Evolutionary conservation across 306 rosid species (phyloP), one percentile per base, ranked within the genome.

Genomic region (Acacia confusa): DNA sequence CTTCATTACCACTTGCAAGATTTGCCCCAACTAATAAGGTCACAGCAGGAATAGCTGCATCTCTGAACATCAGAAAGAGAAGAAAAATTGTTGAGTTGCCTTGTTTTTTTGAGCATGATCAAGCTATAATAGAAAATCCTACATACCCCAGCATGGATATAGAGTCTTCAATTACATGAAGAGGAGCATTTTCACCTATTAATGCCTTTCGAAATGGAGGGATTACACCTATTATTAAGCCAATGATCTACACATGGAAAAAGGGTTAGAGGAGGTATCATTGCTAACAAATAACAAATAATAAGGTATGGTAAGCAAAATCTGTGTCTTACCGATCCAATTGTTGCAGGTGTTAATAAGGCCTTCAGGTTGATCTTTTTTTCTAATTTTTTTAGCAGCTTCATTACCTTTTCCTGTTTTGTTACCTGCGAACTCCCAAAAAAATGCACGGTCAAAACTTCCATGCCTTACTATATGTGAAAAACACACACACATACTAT

Each of bases 21-120:
- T 87, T 84, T 72, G 85, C 88, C 57, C 90, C 90, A 4, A 84
- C 71, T 41, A 87, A 47, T 72, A 87, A 43, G 16, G 86, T 87
- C 34, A 67, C 13, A 16, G 81, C 45, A 50, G 90, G 88, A 66
- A 87, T 82, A 50, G 57, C 41, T 50, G 86, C 88, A 28, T 82
- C 85, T 27, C 88, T 84, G 81, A 58, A 79, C 74, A 66, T 48
- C 24, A 64, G 3, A 40, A 74, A 44, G 25, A 13, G 4, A 4
- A 58, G 34, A 3, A 3, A 4, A 19, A 57, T 13, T 0, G 14
- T 47, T 12, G 2, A 69, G 70, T 16, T 14, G 5, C 7, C 1
- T 11, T 16, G 20, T 64, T 65, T 65, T 65, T 44, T 30, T 65
- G 24, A 16, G 40, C 4, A 63, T 32, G 11, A 30, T 30, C 13